These are phyloP conservation scores for Calonectria pseudoreteaudii DNA, from an alignment of 2,329 filamentous ascomycete genomes.

Conservation along the genomic window DNA sequence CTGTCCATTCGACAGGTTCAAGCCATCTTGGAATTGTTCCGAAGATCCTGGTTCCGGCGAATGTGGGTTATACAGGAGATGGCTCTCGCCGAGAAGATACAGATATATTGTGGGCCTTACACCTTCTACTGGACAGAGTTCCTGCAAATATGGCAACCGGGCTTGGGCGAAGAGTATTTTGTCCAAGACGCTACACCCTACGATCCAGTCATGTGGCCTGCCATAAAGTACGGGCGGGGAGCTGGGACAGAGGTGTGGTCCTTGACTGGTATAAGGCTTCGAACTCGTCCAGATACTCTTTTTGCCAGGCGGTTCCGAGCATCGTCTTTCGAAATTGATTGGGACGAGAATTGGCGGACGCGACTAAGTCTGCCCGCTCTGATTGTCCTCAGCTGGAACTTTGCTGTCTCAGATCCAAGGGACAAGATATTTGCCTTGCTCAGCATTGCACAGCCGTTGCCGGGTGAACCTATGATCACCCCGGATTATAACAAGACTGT, in stretches of 20 bases:
- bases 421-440: neutral
- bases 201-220: neutral
- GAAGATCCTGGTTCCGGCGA: neutral
- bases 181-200: neutral
- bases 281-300: neutral
- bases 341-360: neutral
- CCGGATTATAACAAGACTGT: neutral
- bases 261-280: neutral
- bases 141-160: neutral
- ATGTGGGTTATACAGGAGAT: neutral
- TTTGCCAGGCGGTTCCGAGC: neutral
- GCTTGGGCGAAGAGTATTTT: neutral
- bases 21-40: neutral
- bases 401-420: neutral
- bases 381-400: neutral
- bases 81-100: neutral
- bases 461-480: neutral
- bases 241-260: neutral
- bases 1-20: neutral
- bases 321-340: neutral
- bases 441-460: neutral
- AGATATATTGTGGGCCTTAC: neutral
- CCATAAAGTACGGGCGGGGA: neutral
- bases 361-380: neutral
- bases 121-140: neutral